Conservation (phyloP, 2,329 filamentous ascomycete species). For the Dendryphion nanum region DNA sequence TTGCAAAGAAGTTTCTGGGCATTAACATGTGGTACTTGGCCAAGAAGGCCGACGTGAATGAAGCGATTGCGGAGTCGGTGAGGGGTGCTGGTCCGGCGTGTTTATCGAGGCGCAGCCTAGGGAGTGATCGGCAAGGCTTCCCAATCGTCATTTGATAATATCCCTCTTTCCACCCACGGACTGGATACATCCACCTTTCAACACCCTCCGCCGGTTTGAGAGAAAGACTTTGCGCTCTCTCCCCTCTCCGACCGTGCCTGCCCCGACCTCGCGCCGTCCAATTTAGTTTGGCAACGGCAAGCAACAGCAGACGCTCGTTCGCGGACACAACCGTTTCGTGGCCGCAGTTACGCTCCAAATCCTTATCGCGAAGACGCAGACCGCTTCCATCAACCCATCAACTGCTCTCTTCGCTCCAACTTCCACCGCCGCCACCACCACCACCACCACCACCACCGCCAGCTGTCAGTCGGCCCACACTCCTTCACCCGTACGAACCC, state of each 20-base stretch:
- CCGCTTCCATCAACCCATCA: conserved; percentile 1
- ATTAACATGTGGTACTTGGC: no score
- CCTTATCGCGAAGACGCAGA: conserved; percentile 19
- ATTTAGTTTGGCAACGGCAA: conserved; percentile 45
- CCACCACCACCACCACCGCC: background rate
- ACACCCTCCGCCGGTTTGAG: background rate
- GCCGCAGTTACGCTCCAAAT: conserved; percentile 6
- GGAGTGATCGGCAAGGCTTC: no score
- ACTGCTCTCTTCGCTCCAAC: background rate
- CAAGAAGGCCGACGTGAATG: no score
- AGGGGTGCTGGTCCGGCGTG: no score
- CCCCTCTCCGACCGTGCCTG: conserved; percentile 1
- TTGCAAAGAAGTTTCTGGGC: no score
- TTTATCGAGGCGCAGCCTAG: no score
- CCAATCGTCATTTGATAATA: no score
- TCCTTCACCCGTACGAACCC: conserved; percentile 6
- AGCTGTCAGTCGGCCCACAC: conserved; percentile 1
- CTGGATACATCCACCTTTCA: background rate
- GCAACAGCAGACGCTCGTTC: conserved; percentile 19
- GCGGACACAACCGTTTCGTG: conserved; percentile 9
- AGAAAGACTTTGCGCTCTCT: no score
- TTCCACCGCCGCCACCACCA: background rate
- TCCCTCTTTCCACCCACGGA: conserved; percentile 10
- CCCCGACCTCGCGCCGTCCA: conserved; percentile 39
- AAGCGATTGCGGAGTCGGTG: no score